These are phyloP conservation scores for Fusarium chuoi DNA, from an alignment of 2,329 filamentous ascomycete species.

Conservation along the genomic window DNA sequence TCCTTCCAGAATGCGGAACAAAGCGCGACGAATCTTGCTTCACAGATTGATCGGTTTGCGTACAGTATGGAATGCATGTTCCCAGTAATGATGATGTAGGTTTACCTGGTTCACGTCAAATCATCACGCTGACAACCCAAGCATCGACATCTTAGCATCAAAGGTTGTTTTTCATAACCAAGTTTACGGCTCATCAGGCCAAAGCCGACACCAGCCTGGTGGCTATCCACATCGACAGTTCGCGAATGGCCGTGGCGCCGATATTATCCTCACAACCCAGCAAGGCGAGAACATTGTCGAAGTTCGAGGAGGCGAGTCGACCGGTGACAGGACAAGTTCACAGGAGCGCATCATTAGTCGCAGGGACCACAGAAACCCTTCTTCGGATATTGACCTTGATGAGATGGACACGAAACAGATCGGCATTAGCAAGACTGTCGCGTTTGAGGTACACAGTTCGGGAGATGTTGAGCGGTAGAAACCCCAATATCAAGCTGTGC, in stretches of 20 bases:
- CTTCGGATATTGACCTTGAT: conserved; percentile 40
- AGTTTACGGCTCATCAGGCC: conserved; percentile 36
- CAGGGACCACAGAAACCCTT: conserved; percentile 23
- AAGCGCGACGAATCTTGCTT: conserved; percentile 49
- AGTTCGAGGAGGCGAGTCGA: conserved; percentile 27
- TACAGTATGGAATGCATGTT: conserved; percentile 56
- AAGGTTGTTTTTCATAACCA: conserved; percentile 45
- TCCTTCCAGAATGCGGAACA: conserved; percentile 52
- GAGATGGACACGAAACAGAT: conserved; percentile 36
- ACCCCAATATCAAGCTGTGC: neutral
- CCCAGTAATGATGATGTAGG: conserved; percentile 54
- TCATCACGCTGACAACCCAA: neutral
- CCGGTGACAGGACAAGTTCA: conserved; percentile 25
- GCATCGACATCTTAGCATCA: conserved; percentile 51
- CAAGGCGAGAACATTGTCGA: conserved; percentile 40
- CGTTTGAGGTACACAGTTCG: conserved; percentile 31
- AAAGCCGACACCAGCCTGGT: conserved; percentile 19
- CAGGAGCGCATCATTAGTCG: conserved; percentile 39
- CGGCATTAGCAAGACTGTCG: conserved; percentile 41
- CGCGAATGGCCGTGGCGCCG: conserved; percentile 1
- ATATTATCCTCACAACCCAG: conserved; percentile 33
- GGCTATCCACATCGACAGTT: conserved; percentile 25
- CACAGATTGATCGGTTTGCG: conserved; percentile 54
- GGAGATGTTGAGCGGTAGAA: conserved; percentile 8
- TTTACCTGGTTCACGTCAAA: neutral